phyloP scores from a whole-genome alignment of 805 yeast genomes.

The Saccharomyces paradoxus region DNA sequence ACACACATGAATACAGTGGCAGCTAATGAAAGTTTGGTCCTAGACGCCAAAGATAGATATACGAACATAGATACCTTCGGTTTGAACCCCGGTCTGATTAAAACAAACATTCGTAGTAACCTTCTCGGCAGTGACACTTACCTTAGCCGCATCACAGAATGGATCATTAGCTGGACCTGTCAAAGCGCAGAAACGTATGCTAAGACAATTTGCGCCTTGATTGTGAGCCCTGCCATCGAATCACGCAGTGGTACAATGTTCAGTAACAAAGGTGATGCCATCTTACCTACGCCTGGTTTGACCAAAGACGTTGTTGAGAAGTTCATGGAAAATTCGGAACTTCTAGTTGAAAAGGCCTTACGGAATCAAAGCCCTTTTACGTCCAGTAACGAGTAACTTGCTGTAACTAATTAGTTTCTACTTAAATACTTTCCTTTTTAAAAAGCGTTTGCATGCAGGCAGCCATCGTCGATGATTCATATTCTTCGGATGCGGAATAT shows the following conservation, averaged over 20 bases:
- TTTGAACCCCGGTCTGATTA: slow-evolving; percentile 35
- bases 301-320: slow-evolving; percentile 25
- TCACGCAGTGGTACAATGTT: slow-evolving; percentile 26
- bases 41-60: slow-evolving; percentile 13
- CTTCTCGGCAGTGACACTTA: slow-evolving; percentile 26
- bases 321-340: slow-evolving; percentile 21
- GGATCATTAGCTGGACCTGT: slow-evolving; percentile 25
- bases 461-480: background rate
- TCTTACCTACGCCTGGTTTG: slow-evolving; percentile 25
- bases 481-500: background rate
- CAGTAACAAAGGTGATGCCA: slow-evolving; percentile 25
- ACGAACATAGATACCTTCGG: slow-evolving; percentile 29
- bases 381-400: slow-evolving; percentile 8
- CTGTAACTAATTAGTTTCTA: background rate
- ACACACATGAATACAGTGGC: slow-evolving; percentile 39
- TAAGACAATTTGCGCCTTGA: slow-evolving; percentile 23
- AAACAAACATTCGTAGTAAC: slow-evolving; percentile 32
- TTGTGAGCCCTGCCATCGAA: slow-evolving; percentile 28
- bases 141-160: slow-evolving; percentile 22
- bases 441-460: background rate
- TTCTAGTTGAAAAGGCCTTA: slow-evolving; percentile 5
- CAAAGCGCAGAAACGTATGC: slow-evolving; percentile 33
- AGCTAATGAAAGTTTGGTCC: slow-evolving; percentile 34
- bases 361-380: slow-evolving; percentile 5
- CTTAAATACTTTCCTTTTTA: background rate